Evolutionary conservation across 805 yeast genomes (phyloP).

Genomic region (Osmozyma mogii): DNA sequence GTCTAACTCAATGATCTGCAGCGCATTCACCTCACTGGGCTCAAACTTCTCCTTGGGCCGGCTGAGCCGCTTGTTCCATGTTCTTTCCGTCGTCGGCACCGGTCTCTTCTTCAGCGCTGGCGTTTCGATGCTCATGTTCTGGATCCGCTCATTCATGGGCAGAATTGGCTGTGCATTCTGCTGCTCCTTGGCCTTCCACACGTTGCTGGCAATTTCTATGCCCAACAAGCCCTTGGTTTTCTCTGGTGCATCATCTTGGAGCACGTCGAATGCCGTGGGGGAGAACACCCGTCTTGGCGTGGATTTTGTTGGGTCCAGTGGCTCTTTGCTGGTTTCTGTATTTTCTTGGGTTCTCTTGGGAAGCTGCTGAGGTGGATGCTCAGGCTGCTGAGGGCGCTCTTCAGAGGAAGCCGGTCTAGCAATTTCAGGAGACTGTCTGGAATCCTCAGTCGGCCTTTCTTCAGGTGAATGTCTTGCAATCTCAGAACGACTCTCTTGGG

Average conservation of each 20-base stretch:
- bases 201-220: slow-evolving; percentile 11
- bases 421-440: too few species aligned
- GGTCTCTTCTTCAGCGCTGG: slow-evolving; percentile 7
- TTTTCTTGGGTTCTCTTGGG: background rate
- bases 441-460: too few species aligned
- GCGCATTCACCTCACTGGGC: slow-evolving; percentile 5
- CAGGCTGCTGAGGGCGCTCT: background rate
- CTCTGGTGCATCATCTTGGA: slow-evolving; percentile 1
- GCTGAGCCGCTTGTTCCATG: slow-evolving; percentile 9
- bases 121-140: slow-evolving; percentile 13
- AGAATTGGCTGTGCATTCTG: slow-evolving; percentile 6
- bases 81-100: slow-evolving; percentile 1
- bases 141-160: slow-evolving; percentile 15
- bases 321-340: slow-evolving; percentile 6
- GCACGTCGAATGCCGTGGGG: slow-evolving; percentile 14
- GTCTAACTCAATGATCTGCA: slow-evolving; percentile 12
- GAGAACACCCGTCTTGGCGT: slow-evolving; percentile 6
- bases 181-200: background rate
- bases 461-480: too few species aligned
- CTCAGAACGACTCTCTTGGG: too few species aligned
- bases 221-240: slow-evolving; percentile 17
- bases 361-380: background rate
- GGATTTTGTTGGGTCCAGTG: too few species aligned
- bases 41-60: slow-evolving; percentile 8
- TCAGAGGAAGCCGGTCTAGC: background rate